Percentiles rank a stretch among this genome's conserved stretches.
Evolutionary conservation across 2,329 filamentous ascomycete genomes (phyloP).

Genomic region (Botrytis tulipae): DNA sequence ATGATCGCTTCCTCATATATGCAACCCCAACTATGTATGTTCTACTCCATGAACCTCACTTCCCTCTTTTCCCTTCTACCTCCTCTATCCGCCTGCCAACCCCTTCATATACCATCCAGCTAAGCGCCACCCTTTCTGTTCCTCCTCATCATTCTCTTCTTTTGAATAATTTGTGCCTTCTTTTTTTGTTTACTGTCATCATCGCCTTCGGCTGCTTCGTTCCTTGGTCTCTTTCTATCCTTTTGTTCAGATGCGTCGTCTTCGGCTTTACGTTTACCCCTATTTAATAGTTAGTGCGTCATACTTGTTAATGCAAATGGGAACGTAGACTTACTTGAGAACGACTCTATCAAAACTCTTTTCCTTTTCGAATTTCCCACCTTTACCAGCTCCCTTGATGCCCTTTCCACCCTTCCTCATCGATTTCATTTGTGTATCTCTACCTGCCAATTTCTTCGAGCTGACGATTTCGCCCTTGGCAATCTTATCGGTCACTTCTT

Average conservation of each 20-base stretch:
- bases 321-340: constrained; percentile 14
- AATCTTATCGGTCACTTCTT: constrained; percentile 39
- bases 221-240: constrained; percentile 21
- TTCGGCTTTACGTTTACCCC: constrained; percentile 24
- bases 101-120: neutral
- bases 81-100: neutral
- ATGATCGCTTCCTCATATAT: neutral
- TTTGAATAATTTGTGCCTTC: constrained; percentile 76
- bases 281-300: neutral
- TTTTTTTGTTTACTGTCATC: constrained; percentile 57
- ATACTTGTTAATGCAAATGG: neutral
- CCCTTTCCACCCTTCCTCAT: constrained; percentile 40
- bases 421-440: constrained; percentile 39
- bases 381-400: constrained; percentile 26
- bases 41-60: neutral
- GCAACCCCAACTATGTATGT: neutral
- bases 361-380: constrained; percentile 26
- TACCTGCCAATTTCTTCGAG: constrained; percentile 38
- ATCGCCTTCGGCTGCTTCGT: constrained; percentile 36
- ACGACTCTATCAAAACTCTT: constrained; percentile 31
- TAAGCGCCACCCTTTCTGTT: constrained; percentile 39
- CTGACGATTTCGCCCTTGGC: constrained; percentile 35
- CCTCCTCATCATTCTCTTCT: constrained; percentile 78
- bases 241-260: constrained; percentile 11
- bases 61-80: neutral